A percentile compares a stretch with the other conserved stretches of the same genome.
phyloP scores from a whole-genome alignment of 768 basidiomycete species.

The Suillus alpinus region DNA sequence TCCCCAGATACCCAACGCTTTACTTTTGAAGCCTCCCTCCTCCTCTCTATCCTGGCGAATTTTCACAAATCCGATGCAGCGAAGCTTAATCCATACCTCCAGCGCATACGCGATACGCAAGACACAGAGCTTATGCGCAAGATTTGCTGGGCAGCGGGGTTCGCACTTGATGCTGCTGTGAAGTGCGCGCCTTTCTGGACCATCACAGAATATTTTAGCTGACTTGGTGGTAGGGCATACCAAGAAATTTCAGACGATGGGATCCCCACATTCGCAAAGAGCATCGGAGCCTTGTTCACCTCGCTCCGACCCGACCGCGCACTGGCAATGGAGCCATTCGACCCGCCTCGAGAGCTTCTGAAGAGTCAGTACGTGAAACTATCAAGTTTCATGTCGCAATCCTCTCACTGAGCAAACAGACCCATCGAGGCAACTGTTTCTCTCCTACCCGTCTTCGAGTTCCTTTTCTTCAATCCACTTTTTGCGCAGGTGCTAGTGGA shows the following conservation, averaged over 20 bases:
- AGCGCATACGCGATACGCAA: slow-evolving; percentile 43
- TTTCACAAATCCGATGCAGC: slow-evolving; percentile 74
- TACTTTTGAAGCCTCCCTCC: slow-evolving; percentile 56
- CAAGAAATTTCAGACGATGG: slow-evolving; percentile 54
- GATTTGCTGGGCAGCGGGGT: slow-evolving; percentile 55
- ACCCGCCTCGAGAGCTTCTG: slow-evolving; percentile 52
- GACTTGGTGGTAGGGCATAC: slow-evolving; percentile 43
- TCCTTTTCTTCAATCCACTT: slow-evolving; percentile 46
- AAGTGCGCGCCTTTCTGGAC: slow-evolving; percentile 36
- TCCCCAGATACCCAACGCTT: slow-evolving; percentile 51
- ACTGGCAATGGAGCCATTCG: slow-evolving; percentile 42
- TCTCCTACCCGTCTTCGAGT: slow-evolving; percentile 61
- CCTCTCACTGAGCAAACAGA: slow-evolving; percentile 33
- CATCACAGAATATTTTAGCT: not conserved
- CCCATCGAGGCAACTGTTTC: slow-evolving; percentile 61
- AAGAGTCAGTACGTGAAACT: slow-evolving; percentile 47
- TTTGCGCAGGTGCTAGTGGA: slow-evolving; percentile 50
- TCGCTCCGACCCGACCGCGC: slow-evolving; percentile 56
- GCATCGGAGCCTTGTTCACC: slow-evolving; percentile 50
- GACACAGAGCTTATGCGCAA: slow-evolving; percentile 55
- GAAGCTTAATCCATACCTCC: slow-evolving; percentile 64
- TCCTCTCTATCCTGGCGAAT: slow-evolving; percentile 64
- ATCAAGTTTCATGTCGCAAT: not conserved
- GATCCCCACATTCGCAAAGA: slow-evolving; percentile 45
- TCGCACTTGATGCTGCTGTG: slow-evolving; percentile 47